These are phyloP conservation scores for Clonostachys rhizophaga DNA, from an alignment of 2,329 filamentous ascomycete species.

Conservation along the genomic window DNA sequence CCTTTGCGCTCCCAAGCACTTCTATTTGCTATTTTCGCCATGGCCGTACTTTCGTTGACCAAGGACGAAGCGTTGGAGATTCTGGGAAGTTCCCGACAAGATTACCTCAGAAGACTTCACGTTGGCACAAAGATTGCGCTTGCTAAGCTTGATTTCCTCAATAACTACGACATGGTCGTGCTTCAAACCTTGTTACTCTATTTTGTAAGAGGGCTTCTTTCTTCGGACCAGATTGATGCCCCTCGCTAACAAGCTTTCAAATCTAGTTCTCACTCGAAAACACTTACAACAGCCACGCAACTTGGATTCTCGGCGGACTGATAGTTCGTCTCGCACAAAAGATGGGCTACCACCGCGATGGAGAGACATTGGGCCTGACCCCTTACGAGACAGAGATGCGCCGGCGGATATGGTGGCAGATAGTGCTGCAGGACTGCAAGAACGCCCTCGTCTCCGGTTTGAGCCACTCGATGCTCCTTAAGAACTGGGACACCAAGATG, in stretches of 20 bases:
- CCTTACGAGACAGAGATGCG: conserved; percentile 5
- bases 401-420: conserved; percentile 8
- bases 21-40: conserved; percentile 61
- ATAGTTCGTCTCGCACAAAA: conserved; percentile 3
- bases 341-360: conserved; percentile 4
- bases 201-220: conserved; percentile 30
- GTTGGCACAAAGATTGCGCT: conserved; percentile 45
- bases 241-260: conserved; percentile 20
- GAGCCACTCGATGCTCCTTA: conserved; percentile 43
- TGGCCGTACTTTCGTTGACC: conserved; percentile 52
- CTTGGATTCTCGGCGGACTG: conserved; percentile 2
- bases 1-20: conserved; percentile 56
- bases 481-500: conserved; percentile 48
- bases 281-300: neutral
- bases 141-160: conserved; percentile 50
- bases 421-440: conserved; percentile 24
- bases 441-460: conserved; percentile 54
- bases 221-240: no score
- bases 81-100: conserved; percentile 42
- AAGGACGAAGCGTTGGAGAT: conserved; percentile 48
- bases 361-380: neutral
- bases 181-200: conserved; percentile 57
- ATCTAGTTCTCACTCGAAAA: conserved; percentile 10
- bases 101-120: conserved; percentile 45
- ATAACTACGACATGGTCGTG: conserved; percentile 52